Evolutionary conservation across 164 flowering plant species (phyloP).

Genomic region (Magnolia kwangsiensis): DNA sequence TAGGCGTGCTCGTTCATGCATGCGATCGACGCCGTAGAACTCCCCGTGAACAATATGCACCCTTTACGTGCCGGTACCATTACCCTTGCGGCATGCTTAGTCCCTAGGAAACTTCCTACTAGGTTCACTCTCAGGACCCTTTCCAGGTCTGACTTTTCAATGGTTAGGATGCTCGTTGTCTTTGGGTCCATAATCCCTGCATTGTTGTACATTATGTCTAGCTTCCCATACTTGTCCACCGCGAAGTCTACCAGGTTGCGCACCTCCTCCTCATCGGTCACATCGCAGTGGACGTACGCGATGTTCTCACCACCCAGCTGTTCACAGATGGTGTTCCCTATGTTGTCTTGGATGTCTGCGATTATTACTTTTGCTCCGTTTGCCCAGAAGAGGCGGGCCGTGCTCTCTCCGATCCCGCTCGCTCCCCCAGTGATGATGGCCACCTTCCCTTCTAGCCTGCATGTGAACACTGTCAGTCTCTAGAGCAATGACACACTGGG

Average conservation of each 20-base stretch:
- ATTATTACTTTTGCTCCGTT: conserved; percentile 54
- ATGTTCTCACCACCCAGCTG: not conserved
- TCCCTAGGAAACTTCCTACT: conserved; percentile 20
- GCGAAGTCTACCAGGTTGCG: conserved; percentile 9
- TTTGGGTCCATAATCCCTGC: conserved; percentile 16
- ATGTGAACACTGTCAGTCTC: too few species aligned
- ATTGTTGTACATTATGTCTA: conserved; percentile 30
- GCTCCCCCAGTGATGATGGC: conserved; percentile 62
- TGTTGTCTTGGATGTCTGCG: conserved; percentile 46
- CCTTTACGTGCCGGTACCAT: conserved; percentile 33
- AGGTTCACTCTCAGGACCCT: conserved; percentile 14
- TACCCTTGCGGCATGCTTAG: conserved; percentile 43
- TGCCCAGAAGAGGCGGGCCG: conserved; percentile 33
- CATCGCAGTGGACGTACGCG: conserved; percentile 19
- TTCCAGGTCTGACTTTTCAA: conserved; percentile 6
- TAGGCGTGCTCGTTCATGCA: conserved; percentile 25
- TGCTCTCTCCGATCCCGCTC: conserved; percentile 46
- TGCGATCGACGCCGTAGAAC: conserved; percentile 15
- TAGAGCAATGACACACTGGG: too few species aligned
- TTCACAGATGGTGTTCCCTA: conserved; percentile 12
- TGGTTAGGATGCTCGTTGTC: not conserved
- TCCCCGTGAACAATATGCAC: conserved; percentile 31
- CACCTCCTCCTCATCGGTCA: conserved; percentile 13
- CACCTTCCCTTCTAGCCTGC: conserved; percentile 48
- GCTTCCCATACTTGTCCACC: conserved; percentile 21